Base-by-base conservation (phyloP, 2,329 filamentous ascomycete species). In the Epichloe baconii region DNA sequence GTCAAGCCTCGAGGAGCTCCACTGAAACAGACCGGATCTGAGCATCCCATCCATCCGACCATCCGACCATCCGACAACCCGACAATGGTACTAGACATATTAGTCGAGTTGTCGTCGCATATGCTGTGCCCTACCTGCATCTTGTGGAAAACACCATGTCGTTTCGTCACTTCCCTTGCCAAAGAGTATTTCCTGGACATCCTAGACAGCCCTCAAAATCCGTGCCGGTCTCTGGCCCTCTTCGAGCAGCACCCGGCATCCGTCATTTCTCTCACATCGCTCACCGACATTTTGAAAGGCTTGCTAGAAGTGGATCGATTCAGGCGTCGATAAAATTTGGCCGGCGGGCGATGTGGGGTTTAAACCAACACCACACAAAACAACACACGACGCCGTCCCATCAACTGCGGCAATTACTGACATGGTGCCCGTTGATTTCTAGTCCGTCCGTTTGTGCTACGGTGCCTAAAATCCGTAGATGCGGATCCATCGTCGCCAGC, bases 201-300 rank as follows among this genome's bases (percentile, higher is more conserved):
- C 14, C 15, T n/a, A 7, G 4, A 26, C 19, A 31, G 37, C 36
- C 21, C 21, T 48, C 37, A 17, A 31, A n/a, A 41, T 31, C 31
- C 31, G 31, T 11, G 31, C 15, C 8, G 14, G 15, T n/a, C 10
- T 6, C 23, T n/a, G 5, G 36, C 12, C 17, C 21, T 19, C 12
- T 14, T 17, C 15, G n/a, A 23, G 45, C 34, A 23, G 40, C 10
- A 42, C 21, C 35, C n/a, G 26, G 38, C 23, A 17, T 47, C 5
- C 23, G 23, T 48, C 3, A 2, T 36, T 19, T 10, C n/a, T 47
- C n/a, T 14, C 15, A n/a, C n/a, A 14, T 49, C 21, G 44, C 49
- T 51, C 49, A 53, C 52, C 52, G 52, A 53, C 49, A 51, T 53
- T 53, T 53, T 19, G 40, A 21, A 46, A 42, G 40, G 52, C 45